These are phyloP conservation scores for Trichophyton schoenleinii DNA, from an alignment of 2,329 filamentous ascomycete genomes.

Conservation along the genomic window DNA sequence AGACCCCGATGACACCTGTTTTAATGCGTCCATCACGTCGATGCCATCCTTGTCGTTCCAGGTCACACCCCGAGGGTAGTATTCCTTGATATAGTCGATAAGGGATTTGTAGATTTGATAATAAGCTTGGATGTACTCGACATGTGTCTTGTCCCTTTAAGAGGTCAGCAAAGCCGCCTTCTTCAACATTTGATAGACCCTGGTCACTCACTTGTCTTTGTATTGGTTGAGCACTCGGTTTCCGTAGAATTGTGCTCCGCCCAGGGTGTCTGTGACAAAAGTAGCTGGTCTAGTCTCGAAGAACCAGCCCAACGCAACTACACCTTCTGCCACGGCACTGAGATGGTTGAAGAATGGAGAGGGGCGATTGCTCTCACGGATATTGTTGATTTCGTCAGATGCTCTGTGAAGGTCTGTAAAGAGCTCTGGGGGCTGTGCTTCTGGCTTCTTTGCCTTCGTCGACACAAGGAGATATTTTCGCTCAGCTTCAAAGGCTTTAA, in stretches of 20 bases:
- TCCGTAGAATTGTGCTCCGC: constrained; percentile 82
- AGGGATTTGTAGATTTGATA: constrained; percentile 81
- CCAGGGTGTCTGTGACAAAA: constrained; percentile 70
- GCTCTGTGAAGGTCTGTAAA: constrained; percentile 77
- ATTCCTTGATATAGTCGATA: constrained; percentile 68
- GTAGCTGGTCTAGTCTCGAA: constrained; percentile 72
- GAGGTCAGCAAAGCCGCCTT: constrained; percentile 15
- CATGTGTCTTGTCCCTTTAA: constrained; percentile 59
- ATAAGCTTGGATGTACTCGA: constrained; percentile 86
- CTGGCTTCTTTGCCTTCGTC: constrained; percentile 85
- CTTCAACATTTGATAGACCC: neutral
- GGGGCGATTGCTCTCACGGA: constrained; percentile 69
- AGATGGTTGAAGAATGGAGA: constrained; percentile 68
- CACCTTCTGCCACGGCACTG: constrained; percentile 77
- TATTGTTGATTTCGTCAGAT: constrained; percentile 63
- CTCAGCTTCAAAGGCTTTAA: constrained; percentile 66
- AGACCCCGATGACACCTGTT: constrained; percentile 38
- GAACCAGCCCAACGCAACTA: constrained; percentile 83
- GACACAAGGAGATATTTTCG: constrained; percentile 78
- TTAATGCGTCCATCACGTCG: constrained; percentile 57
- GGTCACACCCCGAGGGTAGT: constrained; percentile 63
- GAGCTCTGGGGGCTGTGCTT: constrained; percentile 58
- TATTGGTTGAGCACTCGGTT: constrained; percentile 86
- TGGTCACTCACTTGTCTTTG: constrained; percentile 56
- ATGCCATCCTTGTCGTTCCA: constrained; percentile 74